phyloP scores from a whole-genome alignment of 176 grass and related monocot species.

The Hsuehochloa calcarea region DNA sequence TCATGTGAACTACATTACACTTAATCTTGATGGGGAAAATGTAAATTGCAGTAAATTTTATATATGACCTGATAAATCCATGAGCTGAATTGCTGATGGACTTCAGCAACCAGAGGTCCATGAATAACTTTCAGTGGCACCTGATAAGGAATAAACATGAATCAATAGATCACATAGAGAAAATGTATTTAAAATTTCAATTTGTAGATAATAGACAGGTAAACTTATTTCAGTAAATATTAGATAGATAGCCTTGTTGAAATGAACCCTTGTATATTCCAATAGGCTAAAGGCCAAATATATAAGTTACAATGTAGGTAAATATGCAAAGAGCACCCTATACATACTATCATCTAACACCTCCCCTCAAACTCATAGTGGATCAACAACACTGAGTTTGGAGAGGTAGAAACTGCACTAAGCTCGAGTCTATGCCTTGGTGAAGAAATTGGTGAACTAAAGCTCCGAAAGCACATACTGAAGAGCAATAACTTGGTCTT shows the following conservation, averaged over 20 bases:
- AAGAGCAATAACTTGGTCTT: too few species aligned
- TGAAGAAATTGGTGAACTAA: too few species aligned
- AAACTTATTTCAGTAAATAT: neutral
- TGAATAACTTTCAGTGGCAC: slow-evolving; percentile 58
- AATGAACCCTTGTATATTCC: too few species aligned
- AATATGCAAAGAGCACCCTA: too few species aligned
- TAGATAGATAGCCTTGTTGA: neutral
- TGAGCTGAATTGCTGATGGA: slow-evolving; percentile 81
- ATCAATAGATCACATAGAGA: neutral
- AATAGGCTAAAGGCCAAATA: too few species aligned
- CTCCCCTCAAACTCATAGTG: too few species aligned
- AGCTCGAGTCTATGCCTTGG: too few species aligned
- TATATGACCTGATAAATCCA: slow-evolving; percentile 84
- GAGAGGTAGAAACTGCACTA: accelerated
- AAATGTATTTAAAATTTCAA: neutral
- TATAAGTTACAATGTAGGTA: too few species aligned
- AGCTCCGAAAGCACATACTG: too few species aligned
- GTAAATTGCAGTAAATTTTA: slow-evolving; percentile 1
- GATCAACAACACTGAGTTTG: accelerated
- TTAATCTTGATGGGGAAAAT: neutral
- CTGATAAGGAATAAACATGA: slow-evolving; percentile 29
- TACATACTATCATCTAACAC: too few species aligned
- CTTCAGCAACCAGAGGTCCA: slow-evolving; percentile 79
- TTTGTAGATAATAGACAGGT: neutral
- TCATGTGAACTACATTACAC: neutral